phyloP scores from a whole-genome alignment of 495 filamentous ascomycete species.

The Penicillium bialowiezense region DNA sequence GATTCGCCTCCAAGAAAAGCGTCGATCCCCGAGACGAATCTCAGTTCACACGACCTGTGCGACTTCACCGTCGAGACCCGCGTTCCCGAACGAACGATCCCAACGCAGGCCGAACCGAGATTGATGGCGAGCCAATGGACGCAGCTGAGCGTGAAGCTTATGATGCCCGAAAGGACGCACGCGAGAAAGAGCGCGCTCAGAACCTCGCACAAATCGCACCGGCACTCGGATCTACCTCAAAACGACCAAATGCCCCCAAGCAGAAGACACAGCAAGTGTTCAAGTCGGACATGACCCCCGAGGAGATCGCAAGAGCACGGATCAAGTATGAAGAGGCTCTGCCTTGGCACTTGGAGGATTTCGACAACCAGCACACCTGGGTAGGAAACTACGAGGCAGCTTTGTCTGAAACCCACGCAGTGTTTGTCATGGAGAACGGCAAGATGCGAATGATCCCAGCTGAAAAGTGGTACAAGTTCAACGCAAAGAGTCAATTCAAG shows the following conservation, averaged over 20 bases:
- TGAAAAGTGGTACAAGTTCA: constrained; percentile 95
- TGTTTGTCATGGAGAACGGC: constrained; percentile 63
- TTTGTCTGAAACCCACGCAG: constrained; percentile 72
- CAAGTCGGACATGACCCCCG: constrained; percentile 79
- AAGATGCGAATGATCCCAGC: constrained; percentile 84
- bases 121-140: constrained; percentile 43
- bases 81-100: constrained; percentile 55
- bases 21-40: constrained; percentile 73
- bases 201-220: constrained; percentile 90
- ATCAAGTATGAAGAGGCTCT: constrained; percentile 92
- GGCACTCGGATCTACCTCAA: constrained; percentile 52
- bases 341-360: constrained; percentile 96
- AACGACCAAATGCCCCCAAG: constrained; percentile 56
- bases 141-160: constrained; percentile 70
- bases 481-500: constrained; percentile 77
- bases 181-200: constrained; percentile 75
- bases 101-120: constrained; percentile 44
- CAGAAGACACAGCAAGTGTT: constrained; percentile 66
- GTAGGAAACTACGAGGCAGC: constrained; percentile 85
- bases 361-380: constrained; percentile 90
- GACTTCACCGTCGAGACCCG: constrained; percentile 88
- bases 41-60: constrained; percentile 83
- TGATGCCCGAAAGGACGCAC: constrained; percentile 67
- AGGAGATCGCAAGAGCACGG: constrained; percentile 71
- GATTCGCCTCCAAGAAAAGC: constrained; percentile 60